Evolutionary conservation across 2,329 filamentous ascomycete species (phyloP), one percentile per base, ranked within the genome.

Genomic region (Aspergillus ochraceus): DNA sequence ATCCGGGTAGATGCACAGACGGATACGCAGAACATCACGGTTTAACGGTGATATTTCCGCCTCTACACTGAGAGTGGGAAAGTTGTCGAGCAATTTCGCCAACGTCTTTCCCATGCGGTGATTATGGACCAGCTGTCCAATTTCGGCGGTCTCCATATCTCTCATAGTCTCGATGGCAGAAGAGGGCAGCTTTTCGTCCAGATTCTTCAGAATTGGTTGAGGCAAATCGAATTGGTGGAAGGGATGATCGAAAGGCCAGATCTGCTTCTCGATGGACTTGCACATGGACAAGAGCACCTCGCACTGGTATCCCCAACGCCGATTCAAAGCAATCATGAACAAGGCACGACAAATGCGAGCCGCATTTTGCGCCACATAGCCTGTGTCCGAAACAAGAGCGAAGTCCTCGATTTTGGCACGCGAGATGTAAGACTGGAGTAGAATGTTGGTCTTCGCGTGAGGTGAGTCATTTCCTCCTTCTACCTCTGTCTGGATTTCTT

Each of bases 321-420:
- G 85, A 75, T 98, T 98, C 54, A 99, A 81, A 1, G 95, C 94
- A 68, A 99, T 94, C 92, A 98, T 97, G 76, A 99, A 99, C 17
- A 99, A 79, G 2, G 96, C 92, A 62, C 96, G 85, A 71, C 93
- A 97, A 59, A 99, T 99, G 75, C 95, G 89, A 1, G 92, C 91
- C 11, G 95, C 90, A 74, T 99, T 97, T 73, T 99, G 95, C 1
- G 95, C 92, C 49, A 99, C 91, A 71, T 99, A 99, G 64, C 92
- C 92, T 49, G 91, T 89, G 73, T 99, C 95, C 20, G 96, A 98
- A 1, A 90, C 86, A 11, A 99, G 80, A 0, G 95, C 94, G 77
- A 98, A 99, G 74, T 99, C 95, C 64, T 98, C 94, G 0, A 95
- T 84, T 67, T 90, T 89, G 0, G 88, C 90, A 66, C 90, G 86